These are phyloP conservation scores for Gigaspora rosea DNA, from an alignment of 192 early-diverging fungal genomes.

Conservation along the genomic window DNA sequence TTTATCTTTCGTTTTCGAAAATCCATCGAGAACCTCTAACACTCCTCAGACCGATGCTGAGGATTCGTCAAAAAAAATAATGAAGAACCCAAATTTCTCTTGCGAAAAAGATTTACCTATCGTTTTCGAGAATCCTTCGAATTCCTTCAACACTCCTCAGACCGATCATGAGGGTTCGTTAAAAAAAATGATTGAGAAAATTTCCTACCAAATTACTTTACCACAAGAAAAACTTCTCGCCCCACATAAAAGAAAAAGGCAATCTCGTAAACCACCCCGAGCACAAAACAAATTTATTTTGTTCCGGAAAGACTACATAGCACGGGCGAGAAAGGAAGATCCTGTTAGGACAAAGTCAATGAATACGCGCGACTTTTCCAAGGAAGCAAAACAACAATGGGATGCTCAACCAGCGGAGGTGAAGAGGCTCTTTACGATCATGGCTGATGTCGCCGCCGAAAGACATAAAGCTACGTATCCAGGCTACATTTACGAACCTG, in stretches of 20 bases:
- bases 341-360: neutral
- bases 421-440: neutral
- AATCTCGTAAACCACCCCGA: neutral
- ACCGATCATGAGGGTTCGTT: no score
- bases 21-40: no score
- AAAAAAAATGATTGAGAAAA: no score
- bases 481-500: neutral
- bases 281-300: slow-evolving; percentile 2
- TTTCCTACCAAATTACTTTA: neutral
- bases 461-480: neutral
- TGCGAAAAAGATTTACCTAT: no score
- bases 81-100: no score
- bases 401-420: neutral
- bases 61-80: no score
- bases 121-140: no score
- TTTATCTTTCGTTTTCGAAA: no score
- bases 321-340: neutral
- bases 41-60: no score
- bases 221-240: neutral
- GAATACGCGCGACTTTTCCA: neutral
- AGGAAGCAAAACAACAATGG: neutral
- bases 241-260: neutral
- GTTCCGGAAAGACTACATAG: neutral
- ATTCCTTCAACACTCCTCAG: no score
- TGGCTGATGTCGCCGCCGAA: neutral